Evolutionary conservation across 2,329 filamentous ascomycete genomes (phyloP).

Genomic region (Graphilbum fragrans): DNA sequence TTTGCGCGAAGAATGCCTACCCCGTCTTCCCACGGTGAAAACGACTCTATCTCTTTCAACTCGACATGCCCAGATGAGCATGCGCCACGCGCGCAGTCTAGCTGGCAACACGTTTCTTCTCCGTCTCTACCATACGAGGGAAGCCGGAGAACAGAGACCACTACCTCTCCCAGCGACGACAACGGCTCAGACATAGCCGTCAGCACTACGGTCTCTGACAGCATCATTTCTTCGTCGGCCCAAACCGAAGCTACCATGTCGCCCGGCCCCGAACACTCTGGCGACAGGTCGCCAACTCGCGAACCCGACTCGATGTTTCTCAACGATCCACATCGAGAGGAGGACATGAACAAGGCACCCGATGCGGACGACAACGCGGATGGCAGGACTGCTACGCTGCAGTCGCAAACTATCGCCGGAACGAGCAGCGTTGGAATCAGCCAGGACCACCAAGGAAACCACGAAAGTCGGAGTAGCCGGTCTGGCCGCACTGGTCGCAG

Average conservation of each 20-base stretch:
- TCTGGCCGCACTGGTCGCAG: background rate
- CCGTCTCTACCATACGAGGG: slow-evolving; percentile 3
- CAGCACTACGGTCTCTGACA: background rate
- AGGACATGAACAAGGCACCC: slow-evolving; percentile 16
- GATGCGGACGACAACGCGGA: slow-evolving; percentile 14
- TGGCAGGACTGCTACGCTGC: background rate
- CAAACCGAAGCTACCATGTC: slow-evolving; percentile 30
- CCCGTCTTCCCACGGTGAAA: slow-evolving; percentile 9
- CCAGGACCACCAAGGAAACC: background rate
- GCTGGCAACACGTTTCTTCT: slow-evolving; percentile 12
- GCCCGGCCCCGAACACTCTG: slow-evolving; percentile 22
- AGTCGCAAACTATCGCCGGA: background rate
- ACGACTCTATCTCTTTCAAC: slow-evolving; percentile 18
- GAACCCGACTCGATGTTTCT: slow-evolving; percentile 2
- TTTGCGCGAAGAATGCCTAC: slow-evolving; percentile 11
- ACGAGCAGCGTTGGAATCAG: background rate
- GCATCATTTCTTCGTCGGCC: slow-evolving; percentile 12
- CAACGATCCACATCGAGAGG: slow-evolving; percentile 3
- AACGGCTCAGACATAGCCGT: slow-evolving; percentile 8
- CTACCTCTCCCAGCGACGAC: background rate
- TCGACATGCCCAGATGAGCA: slow-evolving; percentile 32
- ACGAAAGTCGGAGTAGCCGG: background rate
- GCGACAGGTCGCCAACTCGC: background rate
- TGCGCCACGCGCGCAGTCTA: slow-evolving; percentile 14
- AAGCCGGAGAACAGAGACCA: background rate